These are phyloP conservation scores for Osmanthus fragrans DNA, from an alignment of 257 asterid genomes.

Conservation along the genomic window DNA sequence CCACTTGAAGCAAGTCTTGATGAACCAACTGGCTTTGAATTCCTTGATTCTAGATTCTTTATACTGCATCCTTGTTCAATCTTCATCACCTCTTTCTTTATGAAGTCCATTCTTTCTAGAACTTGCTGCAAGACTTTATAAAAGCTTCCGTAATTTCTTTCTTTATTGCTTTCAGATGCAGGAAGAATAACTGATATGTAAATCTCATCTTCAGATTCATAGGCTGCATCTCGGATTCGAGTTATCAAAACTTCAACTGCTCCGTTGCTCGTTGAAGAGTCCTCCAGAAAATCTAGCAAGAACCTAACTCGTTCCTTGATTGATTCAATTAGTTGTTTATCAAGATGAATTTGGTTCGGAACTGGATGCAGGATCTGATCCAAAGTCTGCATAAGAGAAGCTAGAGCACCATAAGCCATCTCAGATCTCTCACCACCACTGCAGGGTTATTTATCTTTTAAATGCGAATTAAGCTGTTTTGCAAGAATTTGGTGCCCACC, in stretches of 20 bases:
- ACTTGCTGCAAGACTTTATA: neutral
- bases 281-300: neutral
- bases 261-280: neutral
- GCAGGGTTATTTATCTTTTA: neutral
- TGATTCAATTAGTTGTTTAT: neutral
- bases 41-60: neutral
- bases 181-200: neutral
- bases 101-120: neutral
- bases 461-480: too few species aligned
- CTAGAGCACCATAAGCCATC: conserved; percentile 3
- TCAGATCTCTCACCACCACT: neutral
- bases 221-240: neutral
- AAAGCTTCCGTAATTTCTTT: neutral
- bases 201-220: neutral
- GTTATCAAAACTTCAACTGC: neutral
- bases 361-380: neutral
- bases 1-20: neutral
- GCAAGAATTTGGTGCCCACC: too few species aligned
- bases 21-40: neutral
- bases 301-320: neutral
- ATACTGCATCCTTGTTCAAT: neutral
- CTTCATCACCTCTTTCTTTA: conserved; percentile 11
- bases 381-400: neutral
- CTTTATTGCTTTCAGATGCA: neutral
- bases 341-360: neutral